Percentiles rank a stretch among this genome's conserved stretches.
phyloP scores from a whole-genome alignment of 768 basidiomycete species.

The Hygrocybe coccinea region DNA sequence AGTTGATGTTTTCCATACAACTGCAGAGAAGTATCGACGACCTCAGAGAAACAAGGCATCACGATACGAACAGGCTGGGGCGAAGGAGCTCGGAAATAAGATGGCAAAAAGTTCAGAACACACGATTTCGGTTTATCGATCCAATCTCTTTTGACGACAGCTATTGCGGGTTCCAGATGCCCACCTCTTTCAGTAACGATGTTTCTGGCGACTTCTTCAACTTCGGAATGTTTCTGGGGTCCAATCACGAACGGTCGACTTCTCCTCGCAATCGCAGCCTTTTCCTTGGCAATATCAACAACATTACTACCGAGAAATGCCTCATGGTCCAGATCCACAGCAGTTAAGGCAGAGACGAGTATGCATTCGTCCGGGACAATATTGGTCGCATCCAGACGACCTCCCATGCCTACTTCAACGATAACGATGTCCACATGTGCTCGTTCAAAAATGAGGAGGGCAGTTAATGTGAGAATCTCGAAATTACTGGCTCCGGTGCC shows the following conservation, averaged over 20 bases:
- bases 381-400: conserved; percentile 89
- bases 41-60: conserved; percentile 41
- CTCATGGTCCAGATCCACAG: conserved; percentile 92
- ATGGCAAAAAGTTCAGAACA: conserved; percentile 28
- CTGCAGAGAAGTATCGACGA: conserved; percentile 50
- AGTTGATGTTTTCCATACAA: conserved; percentile 82
- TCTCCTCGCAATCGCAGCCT: conserved; percentile 70
- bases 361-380: conserved; percentile 66
- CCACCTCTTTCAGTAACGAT: conserved; percentile 42
- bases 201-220: conserved; percentile 40
- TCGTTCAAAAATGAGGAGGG: conserved; percentile 69
- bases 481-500: conserved; percentile 60
- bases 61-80: conserved; percentile 40
- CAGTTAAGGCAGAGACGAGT: conserved; percentile 74
- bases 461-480: conserved; percentile 81
- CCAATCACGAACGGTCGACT: conserved; percentile 65
- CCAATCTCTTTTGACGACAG: conserved; percentile 35
- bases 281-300: conserved; percentile 71
- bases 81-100: conserved; percentile 33
- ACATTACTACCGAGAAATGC: conserved; percentile 78
- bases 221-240: conserved; percentile 49
- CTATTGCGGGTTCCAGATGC: conserved; percentile 34
- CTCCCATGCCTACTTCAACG: conserved; percentile 94
- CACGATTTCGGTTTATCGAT: conserved; percentile 31
- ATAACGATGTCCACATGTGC: conserved; percentile 73